phyloP scores from a whole-genome alignment of 768 basidiomycete genomes.

The Termitomyces eurrhizus region DNA sequence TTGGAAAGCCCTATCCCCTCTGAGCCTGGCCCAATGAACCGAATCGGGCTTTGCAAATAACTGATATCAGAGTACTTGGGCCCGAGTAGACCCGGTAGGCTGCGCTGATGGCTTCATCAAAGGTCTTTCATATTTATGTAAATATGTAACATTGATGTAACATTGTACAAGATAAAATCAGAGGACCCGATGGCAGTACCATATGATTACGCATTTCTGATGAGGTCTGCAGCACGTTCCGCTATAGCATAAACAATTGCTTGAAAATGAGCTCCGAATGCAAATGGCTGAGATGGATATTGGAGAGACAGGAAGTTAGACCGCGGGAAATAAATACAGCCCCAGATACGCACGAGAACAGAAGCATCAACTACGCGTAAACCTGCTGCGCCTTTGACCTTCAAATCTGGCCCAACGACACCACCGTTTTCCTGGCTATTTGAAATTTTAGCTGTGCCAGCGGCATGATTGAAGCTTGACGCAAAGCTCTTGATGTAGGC shows the following conservation, averaged over 20 bases:
- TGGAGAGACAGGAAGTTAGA: not conserved
- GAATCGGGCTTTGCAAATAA: too few species aligned
- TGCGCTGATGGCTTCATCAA: too few species aligned
- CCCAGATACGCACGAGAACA: not conserved
- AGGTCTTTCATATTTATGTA: too few species aligned
- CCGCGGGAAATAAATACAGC: not conserved
- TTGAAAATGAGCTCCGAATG: slow-evolving; percentile 7
- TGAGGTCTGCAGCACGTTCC: slow-evolving; percentile 7
- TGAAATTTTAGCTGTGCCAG: slow-evolving; percentile 5
- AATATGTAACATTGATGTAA: too few species aligned
- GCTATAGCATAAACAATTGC: slow-evolving; percentile 6
- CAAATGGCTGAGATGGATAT: slow-evolving; percentile 1
- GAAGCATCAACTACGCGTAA: slow-evolving; percentile 7
- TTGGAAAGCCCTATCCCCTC: too few species aligned
- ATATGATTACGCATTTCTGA: not conserved
- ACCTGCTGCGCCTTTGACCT: slow-evolving; percentile 4
- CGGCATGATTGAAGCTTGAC: slow-evolving; percentile 1
- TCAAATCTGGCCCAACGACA: slow-evolving; percentile 9
- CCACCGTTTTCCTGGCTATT: not conserved
- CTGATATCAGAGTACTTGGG: too few species aligned
- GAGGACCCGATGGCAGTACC: too few species aligned
- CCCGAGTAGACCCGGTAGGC: too few species aligned
- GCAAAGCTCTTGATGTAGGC: slow-evolving; percentile 2
- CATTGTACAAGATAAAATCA: too few species aligned
- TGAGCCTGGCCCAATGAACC: too few species aligned